Conservation (phyloP, 441 rosid genomes). For the Erysimum pusillum region DNA sequence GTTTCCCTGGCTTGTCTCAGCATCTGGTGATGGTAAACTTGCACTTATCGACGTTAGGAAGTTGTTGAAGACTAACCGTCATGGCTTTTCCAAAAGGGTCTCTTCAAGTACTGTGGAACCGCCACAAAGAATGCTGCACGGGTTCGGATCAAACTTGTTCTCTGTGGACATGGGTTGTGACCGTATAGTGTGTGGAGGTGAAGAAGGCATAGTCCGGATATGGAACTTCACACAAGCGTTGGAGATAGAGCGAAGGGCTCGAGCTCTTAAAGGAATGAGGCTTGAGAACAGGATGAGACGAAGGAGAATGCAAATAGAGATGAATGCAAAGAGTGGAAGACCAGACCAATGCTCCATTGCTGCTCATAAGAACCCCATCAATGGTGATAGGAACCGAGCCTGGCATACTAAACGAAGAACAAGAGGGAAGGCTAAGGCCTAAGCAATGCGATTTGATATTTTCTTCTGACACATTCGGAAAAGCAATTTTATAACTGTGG, state of each 20-base stretch:
- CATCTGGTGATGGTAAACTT: constrained; percentile 85
- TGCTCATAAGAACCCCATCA: constrained; percentile 77
- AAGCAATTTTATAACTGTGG: constrained; percentile 18
- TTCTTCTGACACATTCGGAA: constrained; percentile 7
- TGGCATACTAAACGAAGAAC: constrained; percentile 76
- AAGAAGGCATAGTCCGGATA: constrained; percentile 82
- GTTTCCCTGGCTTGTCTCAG: constrained; percentile 98
- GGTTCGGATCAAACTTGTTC: constrained; percentile 75
- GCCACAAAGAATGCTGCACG: constrained; percentile 94
- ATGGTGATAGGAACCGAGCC: constrained; percentile 62
- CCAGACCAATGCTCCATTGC: constrained; percentile 76
- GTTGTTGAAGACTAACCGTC: constrained; percentile 62
- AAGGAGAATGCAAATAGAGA: constrained; percentile 73
- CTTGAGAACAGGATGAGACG: constrained; percentile 85
- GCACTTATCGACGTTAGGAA: constrained; percentile 84
- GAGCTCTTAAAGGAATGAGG: constrained; percentile 70
- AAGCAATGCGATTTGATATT: constrained; percentile 35
- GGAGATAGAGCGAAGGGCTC: constrained; percentile 75
- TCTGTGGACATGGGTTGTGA: constrained; percentile 87
- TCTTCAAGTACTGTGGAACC: constrained; percentile 62
- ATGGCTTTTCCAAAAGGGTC: constrained; percentile 48
- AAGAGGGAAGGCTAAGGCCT: constrained; percentile 76
- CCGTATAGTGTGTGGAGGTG: constrained; percentile 90
- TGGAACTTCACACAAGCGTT: constrained; percentile 92
- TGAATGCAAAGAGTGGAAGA: constrained; percentile 64